Conservation (phyloP, 1,284 basidiomycete genomes). For the Clitocybe nebularis region DNA sequence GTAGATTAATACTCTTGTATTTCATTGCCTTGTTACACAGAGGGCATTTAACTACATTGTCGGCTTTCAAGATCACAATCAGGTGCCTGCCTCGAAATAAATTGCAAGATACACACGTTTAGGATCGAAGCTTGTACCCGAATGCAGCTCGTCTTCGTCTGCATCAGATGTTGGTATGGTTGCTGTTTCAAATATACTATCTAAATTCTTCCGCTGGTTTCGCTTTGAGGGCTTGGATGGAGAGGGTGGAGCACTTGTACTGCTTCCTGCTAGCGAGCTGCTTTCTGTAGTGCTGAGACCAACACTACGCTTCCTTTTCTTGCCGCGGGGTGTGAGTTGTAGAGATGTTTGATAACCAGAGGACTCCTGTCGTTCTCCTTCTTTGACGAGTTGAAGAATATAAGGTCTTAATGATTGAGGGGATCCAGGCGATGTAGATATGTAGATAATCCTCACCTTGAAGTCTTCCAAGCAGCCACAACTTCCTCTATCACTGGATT, state of each 20-base stretch:
- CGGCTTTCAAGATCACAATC: slow-evolving; percentile 19
- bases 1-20: slow-evolving; percentile 47
- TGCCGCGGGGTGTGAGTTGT: slow-evolving; percentile 13
- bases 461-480: slow-evolving; percentile 56
- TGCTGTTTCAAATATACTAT: slow-evolving; percentile 13
- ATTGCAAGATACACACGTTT: slow-evolving; percentile 13
- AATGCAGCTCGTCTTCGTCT: slow-evolving; percentile 26
- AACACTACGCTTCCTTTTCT: slow-evolving; percentile 27
- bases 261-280: slow-evolving; percentile 11
- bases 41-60: slow-evolving; percentile 48
- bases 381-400: slow-evolving; percentile 36
- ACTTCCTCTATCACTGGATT: slow-evolving; percentile 59
- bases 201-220: slow-evolving; percentile 14
- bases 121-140: slow-evolving; percentile 14
- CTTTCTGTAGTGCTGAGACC: slow-evolving; percentile 11
- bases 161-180: slow-evolving; percentile 28
- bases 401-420: slow-evolving; percentile 29
- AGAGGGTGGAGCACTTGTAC: slow-evolving; percentile 12
- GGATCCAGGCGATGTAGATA: slow-evolving; percentile 1
- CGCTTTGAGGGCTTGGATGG: slow-evolving; percentile 14
- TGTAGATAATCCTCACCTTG: slow-evolving; percentile 44
- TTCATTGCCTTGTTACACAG: slow-evolving; percentile 46
- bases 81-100: background rate
- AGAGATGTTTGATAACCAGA: slow-evolving; percentile 8
- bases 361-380: slow-evolving; percentile 19